Evolutionary conservation across 148 eudicot genomes (phyloP).

Genomic region (Rhododendron ovatum): DNA sequence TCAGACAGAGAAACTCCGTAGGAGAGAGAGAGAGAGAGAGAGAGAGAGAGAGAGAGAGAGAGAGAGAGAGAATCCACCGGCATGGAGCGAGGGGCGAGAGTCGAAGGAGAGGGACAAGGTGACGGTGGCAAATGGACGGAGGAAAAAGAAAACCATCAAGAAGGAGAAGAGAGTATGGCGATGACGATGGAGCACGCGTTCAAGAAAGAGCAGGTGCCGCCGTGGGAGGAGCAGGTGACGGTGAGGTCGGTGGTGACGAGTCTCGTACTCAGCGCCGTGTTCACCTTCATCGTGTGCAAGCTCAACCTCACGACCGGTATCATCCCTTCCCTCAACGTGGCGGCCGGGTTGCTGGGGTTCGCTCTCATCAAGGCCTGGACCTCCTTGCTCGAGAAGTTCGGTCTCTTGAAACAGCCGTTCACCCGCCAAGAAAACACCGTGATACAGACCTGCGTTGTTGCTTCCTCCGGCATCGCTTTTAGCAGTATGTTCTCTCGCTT

Average conservation of each 20-base stretch:
- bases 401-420: slow-evolving; percentile 31
- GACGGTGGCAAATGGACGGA: background rate
- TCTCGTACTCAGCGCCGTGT: slow-evolving; percentile 18
- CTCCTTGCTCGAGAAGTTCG: background rate
- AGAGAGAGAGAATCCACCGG: background rate
- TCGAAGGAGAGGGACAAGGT: background rate
- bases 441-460: slow-evolving; percentile 36
- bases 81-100: background rate
- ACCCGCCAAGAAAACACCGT: slow-evolving; percentile 40
- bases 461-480: slow-evolving; percentile 37
- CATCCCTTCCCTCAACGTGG: slow-evolving; percentile 34
- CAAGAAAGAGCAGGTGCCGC: slow-evolving; percentile 17
- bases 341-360: slow-evolving; percentile 36
- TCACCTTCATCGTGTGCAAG: slow-evolving; percentile 33
- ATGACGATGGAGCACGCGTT: slow-evolving; percentile 20
- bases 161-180: background rate
- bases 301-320: slow-evolving; percentile 33
- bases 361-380: slow-evolving; percentile 24
- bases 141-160: background rate
- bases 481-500: slow-evolving; percentile 20
- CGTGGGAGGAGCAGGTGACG: slow-evolving; percentile 36
- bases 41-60: background rate
- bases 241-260: slow-evolving; percentile 24
- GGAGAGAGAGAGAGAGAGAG: background rate
- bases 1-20: background rate